Evolutionary conservation across 192 early-diverging fungal genomes (phyloP), one percentile per base, ranked within the genome.

Genomic region (Gaertneriomyces sp.): DNA sequence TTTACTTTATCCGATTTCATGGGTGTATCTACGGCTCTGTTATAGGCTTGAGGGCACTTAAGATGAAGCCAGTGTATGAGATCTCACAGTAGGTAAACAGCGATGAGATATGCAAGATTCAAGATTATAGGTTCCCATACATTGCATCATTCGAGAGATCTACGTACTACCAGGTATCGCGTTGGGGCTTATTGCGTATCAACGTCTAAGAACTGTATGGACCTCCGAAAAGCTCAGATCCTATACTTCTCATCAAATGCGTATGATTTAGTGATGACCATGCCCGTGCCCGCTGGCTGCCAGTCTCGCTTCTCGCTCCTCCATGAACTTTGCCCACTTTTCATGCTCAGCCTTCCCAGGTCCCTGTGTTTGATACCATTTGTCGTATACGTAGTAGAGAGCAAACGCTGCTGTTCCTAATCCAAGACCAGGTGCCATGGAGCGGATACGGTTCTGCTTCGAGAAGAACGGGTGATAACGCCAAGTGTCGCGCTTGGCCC

Each of bases 401-500:
- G 58, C 74, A 68, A 81, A 74, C 11, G 68, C 58, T 0, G 61
- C 68, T 2, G 49, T n/a, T 10, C 66, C 79, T 46, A 75, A 52
- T 16, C 70, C 72, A 5, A 81, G 62, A 38, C 79, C 79, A n/a
- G 76, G 79, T 16, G 73, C 57, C 43, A 77, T 45, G 55, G 41
- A 54, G 12, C 62, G 46, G 14, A 74, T 38, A 42, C 79, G 58
- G 40, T 63, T 72, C 5, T 16, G 19, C 7, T 40, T 45, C 4
- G 69, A 70, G 56, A 70, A 81, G 72, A 77, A 81, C 41, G 45
- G 19, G 60, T 77, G 42, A 53, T 75, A 70, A 50, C 79, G 79
- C 79, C 79, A 81, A 49, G 63, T 65, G 4, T 81, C 79, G 49
- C 79, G 69, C 45, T 62, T 63, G 16, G 65, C 72, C 79, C 79